These are phyloP conservation scores for Fusarium sp. DNA, from an alignment of 2,329 filamentous ascomycete genomes.

Conservation along the genomic window DNA sequence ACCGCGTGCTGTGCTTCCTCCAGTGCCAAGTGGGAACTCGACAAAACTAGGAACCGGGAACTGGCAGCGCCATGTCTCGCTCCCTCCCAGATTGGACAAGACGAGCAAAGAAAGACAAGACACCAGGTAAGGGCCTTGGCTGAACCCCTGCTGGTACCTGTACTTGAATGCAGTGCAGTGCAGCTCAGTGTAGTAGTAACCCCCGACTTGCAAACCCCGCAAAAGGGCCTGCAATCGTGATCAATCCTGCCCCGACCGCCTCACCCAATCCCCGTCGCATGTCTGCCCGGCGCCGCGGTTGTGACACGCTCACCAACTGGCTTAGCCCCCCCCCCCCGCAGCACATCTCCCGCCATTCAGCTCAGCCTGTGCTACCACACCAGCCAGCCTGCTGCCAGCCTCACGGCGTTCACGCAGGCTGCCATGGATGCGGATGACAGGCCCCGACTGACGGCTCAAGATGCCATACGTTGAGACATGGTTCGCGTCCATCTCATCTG, in stretches of 20 bases:
- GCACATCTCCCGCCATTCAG: constrained; percentile 6
- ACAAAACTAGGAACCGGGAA: constrained; percentile 14
- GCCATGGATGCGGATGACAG: constrained; percentile 3
- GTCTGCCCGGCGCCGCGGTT: constrained; percentile 23
- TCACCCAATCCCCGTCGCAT: constrained; percentile 28
- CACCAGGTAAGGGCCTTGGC: constrained; percentile 14
- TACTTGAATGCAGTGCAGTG: not conserved
- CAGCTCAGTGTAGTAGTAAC: not conserved
- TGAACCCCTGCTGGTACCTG: constrained; percentile 32
- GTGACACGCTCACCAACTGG: constrained; percentile 18
- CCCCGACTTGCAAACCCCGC: constrained; percentile 34
- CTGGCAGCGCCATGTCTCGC: constrained; percentile 9
- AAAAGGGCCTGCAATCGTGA: constrained; percentile 37
- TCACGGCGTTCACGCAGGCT: constrained; percentile 15
- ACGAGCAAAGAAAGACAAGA: not conserved
- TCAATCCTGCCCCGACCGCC: constrained; percentile 28
- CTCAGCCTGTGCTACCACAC: constrained; percentile 13
- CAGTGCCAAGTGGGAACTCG: constrained; percentile 24
- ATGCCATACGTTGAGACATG: not conserved
- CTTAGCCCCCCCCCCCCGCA: constrained; percentile 6
- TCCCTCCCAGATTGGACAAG: not conserved
- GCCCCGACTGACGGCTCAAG: not conserved
- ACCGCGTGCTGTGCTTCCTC: constrained; percentile 36
- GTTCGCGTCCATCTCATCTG: constrained; percentile 50
- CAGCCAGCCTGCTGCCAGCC: constrained; percentile 8